A percentile compares a stretch with the other conserved stretches of the same genome.
Conservation (phyloP, 345 rosid genomes). For the Brassica incana region DNA sequence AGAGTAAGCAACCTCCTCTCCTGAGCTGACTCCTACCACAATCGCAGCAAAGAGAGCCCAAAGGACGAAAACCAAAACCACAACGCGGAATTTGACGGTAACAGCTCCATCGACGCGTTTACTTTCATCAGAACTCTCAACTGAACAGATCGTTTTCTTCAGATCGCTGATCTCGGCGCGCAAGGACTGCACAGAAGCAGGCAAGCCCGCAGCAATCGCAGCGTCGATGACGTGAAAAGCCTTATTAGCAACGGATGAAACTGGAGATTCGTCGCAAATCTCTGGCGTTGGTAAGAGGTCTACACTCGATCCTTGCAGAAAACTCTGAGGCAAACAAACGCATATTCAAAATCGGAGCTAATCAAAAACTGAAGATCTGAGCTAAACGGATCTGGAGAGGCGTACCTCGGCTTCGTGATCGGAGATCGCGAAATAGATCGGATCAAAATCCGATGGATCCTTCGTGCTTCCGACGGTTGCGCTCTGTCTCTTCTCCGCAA, state of each 20-base stretch:
- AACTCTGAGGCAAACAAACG: constrained; percentile 29
- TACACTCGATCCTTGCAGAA: constrained; percentile 29
- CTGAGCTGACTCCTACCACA: constrained; percentile 25
- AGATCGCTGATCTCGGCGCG: constrained; percentile 28
- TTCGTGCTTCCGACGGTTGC: constrained; percentile 20
- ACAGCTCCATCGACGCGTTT: constrained; percentile 18
- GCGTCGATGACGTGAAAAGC: constrained; percentile 7
- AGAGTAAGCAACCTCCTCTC: constrained; percentile 24
- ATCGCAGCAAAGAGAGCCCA: constrained; percentile 33
- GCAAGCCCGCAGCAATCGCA: constrained; percentile 23
- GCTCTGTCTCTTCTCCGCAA: constrained; percentile 38
- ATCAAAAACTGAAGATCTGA: constrained; percentile 1
- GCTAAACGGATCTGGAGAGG: constrained; percentile 13
- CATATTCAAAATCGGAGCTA: constrained; percentile 9
- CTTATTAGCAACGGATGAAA: constrained; percentile 15
- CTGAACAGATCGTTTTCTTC: constrained; percentile 16
- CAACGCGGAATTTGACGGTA: constrained; percentile 23
- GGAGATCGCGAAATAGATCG: constrained; percentile 28
- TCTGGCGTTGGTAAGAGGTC: constrained; percentile 28
- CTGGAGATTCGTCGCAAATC: constrained; percentile 22
- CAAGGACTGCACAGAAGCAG: constrained; percentile 27
- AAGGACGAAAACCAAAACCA: constrained; percentile 24
- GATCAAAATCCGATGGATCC: constrained; percentile 19
- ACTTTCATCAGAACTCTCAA: constrained; percentile 14
- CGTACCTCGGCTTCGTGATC: constrained; percentile 40